These are phyloP conservation scores for Elsinoe batatas DNA, from an alignment of 2,329 filamentous ascomycete genomes.

Conservation along the genomic window DNA sequence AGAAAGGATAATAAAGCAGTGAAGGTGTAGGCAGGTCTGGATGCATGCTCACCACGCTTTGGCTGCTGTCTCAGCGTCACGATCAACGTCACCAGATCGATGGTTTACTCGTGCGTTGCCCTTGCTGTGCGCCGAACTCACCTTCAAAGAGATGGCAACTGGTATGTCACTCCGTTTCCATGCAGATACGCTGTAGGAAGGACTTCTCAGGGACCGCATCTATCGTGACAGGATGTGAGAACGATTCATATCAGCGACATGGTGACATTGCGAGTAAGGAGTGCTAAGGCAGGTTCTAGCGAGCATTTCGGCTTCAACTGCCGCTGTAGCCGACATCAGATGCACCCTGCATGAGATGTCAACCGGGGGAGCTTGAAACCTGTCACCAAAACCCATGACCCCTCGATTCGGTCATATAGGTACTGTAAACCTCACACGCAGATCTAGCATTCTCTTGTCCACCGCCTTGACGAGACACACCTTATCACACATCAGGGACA, in stretches of 20 bases:
- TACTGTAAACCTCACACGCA: no score
- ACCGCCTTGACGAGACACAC: not conserved
- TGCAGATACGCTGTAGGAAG: not conserved
- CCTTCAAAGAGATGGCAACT: no score
- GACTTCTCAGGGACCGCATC: not conserved
- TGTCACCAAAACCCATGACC: not conserved
- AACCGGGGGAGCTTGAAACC: not conserved
- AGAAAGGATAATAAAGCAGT: not conserved
- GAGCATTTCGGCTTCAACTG: not conserved
- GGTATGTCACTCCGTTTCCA: not conserved
- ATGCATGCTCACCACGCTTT: not conserved
- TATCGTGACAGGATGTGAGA: not conserved
- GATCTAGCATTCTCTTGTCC: not conserved
- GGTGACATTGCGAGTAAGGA: no score
- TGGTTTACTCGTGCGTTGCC: no score
- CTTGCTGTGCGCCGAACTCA: no score
- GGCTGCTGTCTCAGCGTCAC: constrained; percentile 11
- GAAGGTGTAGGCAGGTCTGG: not conserved
- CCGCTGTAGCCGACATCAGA: not conserved
- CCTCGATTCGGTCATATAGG: not conserved
- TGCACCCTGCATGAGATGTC: not conserved
- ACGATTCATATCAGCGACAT: no score
- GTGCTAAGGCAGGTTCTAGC: not conserved
- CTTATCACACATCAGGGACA: not conserved
- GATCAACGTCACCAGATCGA: not conserved